Evolutionary conservation across 192 early-diverging fungal species (phyloP).

Genomic region (Podila verticillata): DNA sequence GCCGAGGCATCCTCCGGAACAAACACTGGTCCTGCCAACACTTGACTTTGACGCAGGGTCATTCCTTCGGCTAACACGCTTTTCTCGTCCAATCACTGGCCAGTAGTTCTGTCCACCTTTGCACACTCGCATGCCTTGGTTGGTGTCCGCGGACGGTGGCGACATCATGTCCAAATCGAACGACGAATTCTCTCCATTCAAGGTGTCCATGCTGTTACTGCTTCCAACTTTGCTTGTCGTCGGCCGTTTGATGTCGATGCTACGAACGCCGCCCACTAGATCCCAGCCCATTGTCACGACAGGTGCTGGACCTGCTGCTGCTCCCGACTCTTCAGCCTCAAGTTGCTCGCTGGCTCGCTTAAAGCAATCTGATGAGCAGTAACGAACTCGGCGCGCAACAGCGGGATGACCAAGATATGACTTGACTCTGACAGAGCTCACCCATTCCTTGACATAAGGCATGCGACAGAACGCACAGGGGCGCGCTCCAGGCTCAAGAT

Average conservation of each 20-base stretch:
- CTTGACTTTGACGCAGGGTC: background rate
- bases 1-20: conserved; percentile 3
- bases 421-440: conserved; percentile 62
- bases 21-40: conserved; percentile 4
- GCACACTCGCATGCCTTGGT: conserved; percentile 25
- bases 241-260: background rate
- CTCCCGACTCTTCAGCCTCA: conserved; percentile 24
- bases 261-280: conserved; percentile 17
- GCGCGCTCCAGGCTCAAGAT: conserved; percentile 42
- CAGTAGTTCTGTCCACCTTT: conserved; percentile 49
- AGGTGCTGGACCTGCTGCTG: background rate
- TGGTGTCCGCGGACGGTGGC: background rate
- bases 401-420: conserved; percentile 61
- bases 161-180: background rate
- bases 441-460: conserved; percentile 65
- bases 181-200: background rate
- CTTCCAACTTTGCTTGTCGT: background rate
- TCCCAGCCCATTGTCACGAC: background rate
- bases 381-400: conserved; percentile 60
- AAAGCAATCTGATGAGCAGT: conserved; percentile 59
- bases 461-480: conserved; percentile 49
- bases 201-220: background rate
- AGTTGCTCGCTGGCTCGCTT: conserved; percentile 32
- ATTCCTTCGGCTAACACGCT: background rate
- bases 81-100: conserved; percentile 28